Evolutionary conservation across 169 alveolate species (phyloP).

Genomic region (Cyclospora cayetanensis): DNA sequence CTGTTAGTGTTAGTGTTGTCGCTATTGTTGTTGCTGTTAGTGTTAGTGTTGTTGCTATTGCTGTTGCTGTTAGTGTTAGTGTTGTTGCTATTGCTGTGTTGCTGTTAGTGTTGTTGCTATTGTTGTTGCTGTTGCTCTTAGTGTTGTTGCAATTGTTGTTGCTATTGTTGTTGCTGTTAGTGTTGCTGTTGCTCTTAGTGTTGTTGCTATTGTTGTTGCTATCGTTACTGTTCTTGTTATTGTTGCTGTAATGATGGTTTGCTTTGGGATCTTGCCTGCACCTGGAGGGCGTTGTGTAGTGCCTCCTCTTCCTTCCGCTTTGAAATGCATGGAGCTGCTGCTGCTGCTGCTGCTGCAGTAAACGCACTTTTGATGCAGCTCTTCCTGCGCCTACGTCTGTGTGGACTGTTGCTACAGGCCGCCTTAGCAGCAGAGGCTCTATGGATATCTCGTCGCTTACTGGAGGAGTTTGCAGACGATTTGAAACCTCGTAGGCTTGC

Average conservation of each 20-base stretch:
- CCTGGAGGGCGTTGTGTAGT: no score
- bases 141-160: no score
- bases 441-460: conserved; percentile 15
- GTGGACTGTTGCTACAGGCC: conserved; percentile 57
- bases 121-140: no score
- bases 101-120: no score
- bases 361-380: neutral
- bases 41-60: no score
- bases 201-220: neutral
- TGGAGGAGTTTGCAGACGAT: conserved; percentile 14
- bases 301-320: neutral
- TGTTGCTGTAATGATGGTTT: neutral
- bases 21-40: no score
- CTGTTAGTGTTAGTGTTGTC: no score
- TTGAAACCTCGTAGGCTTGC: neutral
- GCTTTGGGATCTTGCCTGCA: neutral
- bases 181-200: neutral
- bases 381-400: no score
- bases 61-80: no score
- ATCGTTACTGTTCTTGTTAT: neutral
- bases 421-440: conserved; percentile 16
- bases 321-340: neutral
- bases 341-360: neutral
- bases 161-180: conserved; percentile 7
- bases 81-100: no score